Conservation (phyloP, 179 eudicot species). For the Beta lomatogona region DNA sequence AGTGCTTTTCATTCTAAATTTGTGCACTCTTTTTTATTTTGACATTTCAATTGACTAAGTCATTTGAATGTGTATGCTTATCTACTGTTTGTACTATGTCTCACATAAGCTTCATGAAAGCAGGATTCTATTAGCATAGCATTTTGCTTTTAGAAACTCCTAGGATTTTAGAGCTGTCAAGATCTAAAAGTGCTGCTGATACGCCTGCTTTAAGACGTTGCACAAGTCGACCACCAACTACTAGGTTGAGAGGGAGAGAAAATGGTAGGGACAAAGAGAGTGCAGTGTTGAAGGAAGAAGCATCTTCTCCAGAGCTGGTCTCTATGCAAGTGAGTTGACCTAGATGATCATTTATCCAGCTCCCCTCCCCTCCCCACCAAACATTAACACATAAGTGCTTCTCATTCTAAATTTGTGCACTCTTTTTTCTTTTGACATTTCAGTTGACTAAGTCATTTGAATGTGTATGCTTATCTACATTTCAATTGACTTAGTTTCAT, state of each 20-base stretch:
- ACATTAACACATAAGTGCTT: neutral
- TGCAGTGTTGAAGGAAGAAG: conserved; percentile 34
- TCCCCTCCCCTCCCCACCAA: neutral
- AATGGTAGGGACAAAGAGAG: conserved; percentile 14
- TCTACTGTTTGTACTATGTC: neutral
- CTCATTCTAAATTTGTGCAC: neutral
- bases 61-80: too few species aligned
- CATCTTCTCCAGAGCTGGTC: conserved; percentile 23
- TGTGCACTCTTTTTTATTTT: neutral
- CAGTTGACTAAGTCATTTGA: neutral
- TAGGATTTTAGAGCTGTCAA: neutral
- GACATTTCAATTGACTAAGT: neutral
- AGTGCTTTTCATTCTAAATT: neutral
- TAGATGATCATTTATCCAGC: neutral
- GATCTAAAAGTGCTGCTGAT: conserved; percentile 16
- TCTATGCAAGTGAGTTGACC: conserved; percentile 31
- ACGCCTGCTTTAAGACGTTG: conserved; percentile 26
- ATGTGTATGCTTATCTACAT: neutral
- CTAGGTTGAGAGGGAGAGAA: conserved; percentile 20
- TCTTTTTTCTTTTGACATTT: neutral
- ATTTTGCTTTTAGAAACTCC: neutral
- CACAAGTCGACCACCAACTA: conserved; percentile 22
- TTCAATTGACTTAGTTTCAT: too few species aligned
- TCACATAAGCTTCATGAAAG: neutral
- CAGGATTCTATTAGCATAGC: neutral